Evolutionary conservation across 768 basidiomycete genomes (phyloP), one percentile per base, ranked within the genome.

Genomic region (Termitomyces sp.): DNA sequence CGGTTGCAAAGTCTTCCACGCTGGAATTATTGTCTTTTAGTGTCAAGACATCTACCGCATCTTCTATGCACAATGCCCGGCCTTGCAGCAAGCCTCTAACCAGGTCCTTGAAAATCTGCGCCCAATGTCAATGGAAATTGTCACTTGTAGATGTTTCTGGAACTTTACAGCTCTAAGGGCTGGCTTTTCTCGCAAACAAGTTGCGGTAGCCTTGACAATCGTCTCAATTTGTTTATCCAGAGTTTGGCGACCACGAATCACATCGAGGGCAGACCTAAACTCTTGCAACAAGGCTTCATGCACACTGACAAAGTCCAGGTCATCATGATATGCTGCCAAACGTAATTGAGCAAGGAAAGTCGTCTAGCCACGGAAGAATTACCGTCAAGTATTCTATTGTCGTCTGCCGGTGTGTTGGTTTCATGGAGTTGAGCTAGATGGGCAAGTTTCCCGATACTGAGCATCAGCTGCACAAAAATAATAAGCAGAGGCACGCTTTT

Each of bases 401-500:
- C 83, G 16, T 72, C 57, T 1, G 39, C 26, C 8, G 72, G 56
- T 16, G 72, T 70, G 34, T 75, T 73, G 1, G 71, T 71, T 62
- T 86, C 87, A 59, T 90, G 89, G 29, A 94, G 73, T 56, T 92
- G 85, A 2, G 90, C 90, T 14, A 97, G 76, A 64, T 91, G 84
- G 0, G 88, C 76, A 12, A 98, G 80, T 70, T 98, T 98, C 22
- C 92, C 92, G 27, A 98, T 83, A 65, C 93, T 94, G 55, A 95
- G 81, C 82, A 92, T 87, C 46, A 98, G 76, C 95, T 98, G 26
- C 10, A 42, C 24, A 64, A 50, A 36, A 46, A 3, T 20, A 18
- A 42, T 13, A 22, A 32, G 37, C 54, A 54, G 59, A 53, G 14
- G n/a, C 26, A 49, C n/a, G n/a, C 20, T 29, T 32, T 13, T 32